phyloP scores from a whole-genome alignment of 495 filamentous ascomycete species.

The Aspergillus sparsus region DNA sequence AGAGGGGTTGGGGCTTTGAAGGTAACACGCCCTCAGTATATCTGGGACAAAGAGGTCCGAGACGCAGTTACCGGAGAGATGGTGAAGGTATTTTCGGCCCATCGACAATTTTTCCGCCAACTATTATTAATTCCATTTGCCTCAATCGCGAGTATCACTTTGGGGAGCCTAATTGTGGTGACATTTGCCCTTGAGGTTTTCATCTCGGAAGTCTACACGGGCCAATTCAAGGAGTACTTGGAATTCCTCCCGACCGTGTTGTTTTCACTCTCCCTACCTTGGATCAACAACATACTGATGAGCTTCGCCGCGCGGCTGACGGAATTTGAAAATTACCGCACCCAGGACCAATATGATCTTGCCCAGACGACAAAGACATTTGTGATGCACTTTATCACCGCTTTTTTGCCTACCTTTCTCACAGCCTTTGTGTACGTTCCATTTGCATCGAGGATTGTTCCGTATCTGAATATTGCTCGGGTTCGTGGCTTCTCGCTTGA shows the following conservation, averaged over 20 bases:
- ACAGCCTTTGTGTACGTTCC: slow-evolving; percentile 97
- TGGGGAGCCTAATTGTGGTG: slow-evolving; percentile 77
- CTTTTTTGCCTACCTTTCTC: slow-evolving; percentile 86
- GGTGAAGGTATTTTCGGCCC: slow-evolving; percentile 70
- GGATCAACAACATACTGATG: slow-evolving; percentile 71
- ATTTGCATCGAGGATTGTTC: slow-evolving; percentile 80
- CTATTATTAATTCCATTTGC: slow-evolving; percentile 86
- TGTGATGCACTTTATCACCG: slow-evolving; percentile 93
- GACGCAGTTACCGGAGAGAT: slow-evolving; percentile 85
- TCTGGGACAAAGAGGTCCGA: slow-evolving; percentile 69
- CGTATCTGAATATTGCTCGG: slow-evolving; percentile 78
- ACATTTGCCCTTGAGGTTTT: slow-evolving; percentile 93
- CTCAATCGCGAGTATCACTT: slow-evolving; percentile 62
- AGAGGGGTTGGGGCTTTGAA: slow-evolving; percentile 81
- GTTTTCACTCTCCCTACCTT: slow-evolving; percentile 73
- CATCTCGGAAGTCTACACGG: slow-evolving; percentile 88
- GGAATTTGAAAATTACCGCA: slow-evolving; percentile 89
- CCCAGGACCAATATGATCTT: slow-evolving; percentile 73
- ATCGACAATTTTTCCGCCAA: slow-evolving; percentile 75
- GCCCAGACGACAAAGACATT: slow-evolving; percentile 89
- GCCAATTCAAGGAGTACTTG: slow-evolving; percentile 78
- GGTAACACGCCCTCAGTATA: slow-evolving; percentile 71
- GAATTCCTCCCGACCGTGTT: slow-evolving; percentile 85
- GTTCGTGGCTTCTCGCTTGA: slow-evolving; percentile 28
- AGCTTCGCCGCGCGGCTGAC: slow-evolving; percentile 74